Base-by-base conservation (phyloP, 192 early-diverging fungal species). In the Gryganskiella cystojenkinii region DNA sequence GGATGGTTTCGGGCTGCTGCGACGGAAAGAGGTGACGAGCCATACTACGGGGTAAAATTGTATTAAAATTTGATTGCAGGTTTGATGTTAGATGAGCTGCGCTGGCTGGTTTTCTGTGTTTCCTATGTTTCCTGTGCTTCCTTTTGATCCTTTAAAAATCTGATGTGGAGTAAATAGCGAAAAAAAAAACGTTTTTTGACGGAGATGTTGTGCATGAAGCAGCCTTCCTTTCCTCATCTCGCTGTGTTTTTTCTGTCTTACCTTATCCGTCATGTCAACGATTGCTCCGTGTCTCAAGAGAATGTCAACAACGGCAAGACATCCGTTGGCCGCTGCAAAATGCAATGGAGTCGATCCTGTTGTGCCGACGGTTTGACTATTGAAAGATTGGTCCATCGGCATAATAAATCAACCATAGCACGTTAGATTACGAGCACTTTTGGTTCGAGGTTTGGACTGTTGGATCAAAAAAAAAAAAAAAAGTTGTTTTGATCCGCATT, bases 321-420 rank as follows among this genome's bases (percentile, higher is more conserved):
- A 91, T 1, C 91, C 90, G 53, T 90, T 91, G 27, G 94, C 94
- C 33, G 91, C 89, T n/a, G 94, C 94, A 80, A 92, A 90, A 70
- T 96, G 95, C 59, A 96, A 69, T 30, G 94, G 88, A 4, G 95
- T 94, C 10, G 93, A 91, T 11, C 90, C 88, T 22, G 82, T 88
- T 27, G 84, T 83, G 2, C 86, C 86, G 42, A 84, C 83, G 3
- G 81, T 79, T 37, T 81, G 72, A 44, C 70, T 73, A 30, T 31
- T 37, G 44, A 8, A 49, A 14, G 15, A 47, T 11, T 40, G 50
- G 13, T 40, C n/a, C n/a, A n/a, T n/a, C n/a, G n/a, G n/a, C n/a
- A n/a, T n/a, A n/a, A n/a, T n/a, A n/a, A n/a, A n/a, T n/a, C n/a
- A n/a, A n/a, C n/a, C n/a, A n/a, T n/a, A n/a, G n/a, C n/a, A n/a